Conservation (phyloP, 352 stramenopile genomes). For the Globisporangium rhizosaccharum region DNA sequence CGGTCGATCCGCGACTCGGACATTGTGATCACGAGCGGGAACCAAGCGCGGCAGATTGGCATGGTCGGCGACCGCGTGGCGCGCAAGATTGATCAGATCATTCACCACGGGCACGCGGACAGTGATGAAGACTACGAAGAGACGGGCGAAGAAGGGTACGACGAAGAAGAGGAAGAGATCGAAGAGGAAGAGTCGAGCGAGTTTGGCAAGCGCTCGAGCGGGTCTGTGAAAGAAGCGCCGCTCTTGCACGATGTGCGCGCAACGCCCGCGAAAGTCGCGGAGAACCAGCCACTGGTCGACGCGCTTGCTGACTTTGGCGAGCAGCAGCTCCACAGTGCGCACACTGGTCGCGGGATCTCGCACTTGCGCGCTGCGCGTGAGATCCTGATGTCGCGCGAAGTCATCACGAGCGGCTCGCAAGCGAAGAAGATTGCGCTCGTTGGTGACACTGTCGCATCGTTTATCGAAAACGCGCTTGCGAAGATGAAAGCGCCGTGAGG, state of each 20-base stretch:
- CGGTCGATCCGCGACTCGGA: slow-evolving; percentile 53
- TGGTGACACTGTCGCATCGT: slow-evolving; percentile 53
- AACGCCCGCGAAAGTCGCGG: slow-evolving; percentile 26
- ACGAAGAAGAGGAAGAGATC: slow-evolving; percentile 13
- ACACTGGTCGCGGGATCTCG: slow-evolving; percentile 58
- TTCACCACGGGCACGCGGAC: slow-evolving; percentile 62
- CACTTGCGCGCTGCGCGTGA: slow-evolving; percentile 59
- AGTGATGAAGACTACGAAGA: slow-evolving; percentile 57
- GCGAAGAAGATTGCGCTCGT: slow-evolving; percentile 52
- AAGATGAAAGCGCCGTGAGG: not conserved
- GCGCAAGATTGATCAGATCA: slow-evolving; percentile 73
- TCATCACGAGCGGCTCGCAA: slow-evolving; percentile 44
- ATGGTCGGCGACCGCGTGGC: slow-evolving; percentile 57
- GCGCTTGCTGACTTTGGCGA: slow-evolving; percentile 55
- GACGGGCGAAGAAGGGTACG: slow-evolving; percentile 40
- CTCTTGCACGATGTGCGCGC: slow-evolving; percentile 46
- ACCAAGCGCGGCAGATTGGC: slow-evolving; percentile 45
- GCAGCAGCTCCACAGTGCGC: slow-evolving; percentile 31
- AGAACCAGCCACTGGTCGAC: slow-evolving; percentile 66
- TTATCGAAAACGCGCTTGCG: slow-evolving; percentile 42
- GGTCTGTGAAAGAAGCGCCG: slow-evolving; percentile 22
- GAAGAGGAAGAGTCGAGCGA: slow-evolving; percentile 8
- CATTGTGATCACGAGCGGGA: slow-evolving; percentile 37
- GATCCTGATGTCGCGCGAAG: slow-evolving; percentile 34
- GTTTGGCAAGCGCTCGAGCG: slow-evolving; percentile 15